Base-by-base conservation (phyloP, 768 basidiomycete species). In the Dioszegia hungarica region DNA sequence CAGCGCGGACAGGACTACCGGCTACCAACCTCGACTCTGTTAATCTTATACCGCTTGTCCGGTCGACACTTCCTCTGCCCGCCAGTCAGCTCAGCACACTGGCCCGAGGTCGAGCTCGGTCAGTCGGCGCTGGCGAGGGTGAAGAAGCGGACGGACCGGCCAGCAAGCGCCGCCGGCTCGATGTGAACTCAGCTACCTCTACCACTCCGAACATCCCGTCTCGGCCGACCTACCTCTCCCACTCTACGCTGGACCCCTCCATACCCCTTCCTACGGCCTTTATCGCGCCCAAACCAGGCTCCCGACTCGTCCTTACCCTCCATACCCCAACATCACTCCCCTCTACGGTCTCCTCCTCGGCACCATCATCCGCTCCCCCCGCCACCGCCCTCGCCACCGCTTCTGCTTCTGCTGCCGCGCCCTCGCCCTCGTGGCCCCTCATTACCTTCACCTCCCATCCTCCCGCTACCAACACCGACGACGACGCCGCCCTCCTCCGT, bases 401-500 rank as follows among this genome's bases (percentile, higher is more conserved):
- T 39, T 20, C 38, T 20, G 6, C 38, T 5, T 20, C 38, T 9
- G 34, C 34, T 28, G 60, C 47, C 33, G 17, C 11, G 24, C 50
- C 1, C 22, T 48, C 34, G 12, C 28, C 6, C 37, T 22, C 36
- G 31, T 31, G 22, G 22, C 38, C 36, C 61, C 54, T 28, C 14
- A 57, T 72, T 19, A 65, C 57, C 2, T 68, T 72, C 19, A 57
- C 53, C 11, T 56, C 44, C 2, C 53, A 64, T 56, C 66, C 64
- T 1, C 57, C 63, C 2, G 65, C 71, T 22, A 70, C 63, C 20
- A 53, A 72, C 49, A 84, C 83, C 12, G 89, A 92, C 54, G 84
- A 84, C 57, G 91, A 94, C 54, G 90, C 90, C 0, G 89, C 89
- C 11, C 81, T 91, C 38, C 87, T 88, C 3, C 83, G 90, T 48